Base-by-base conservation (phyloP, 345 rosid species). In the Ricinus communis region DNA sequence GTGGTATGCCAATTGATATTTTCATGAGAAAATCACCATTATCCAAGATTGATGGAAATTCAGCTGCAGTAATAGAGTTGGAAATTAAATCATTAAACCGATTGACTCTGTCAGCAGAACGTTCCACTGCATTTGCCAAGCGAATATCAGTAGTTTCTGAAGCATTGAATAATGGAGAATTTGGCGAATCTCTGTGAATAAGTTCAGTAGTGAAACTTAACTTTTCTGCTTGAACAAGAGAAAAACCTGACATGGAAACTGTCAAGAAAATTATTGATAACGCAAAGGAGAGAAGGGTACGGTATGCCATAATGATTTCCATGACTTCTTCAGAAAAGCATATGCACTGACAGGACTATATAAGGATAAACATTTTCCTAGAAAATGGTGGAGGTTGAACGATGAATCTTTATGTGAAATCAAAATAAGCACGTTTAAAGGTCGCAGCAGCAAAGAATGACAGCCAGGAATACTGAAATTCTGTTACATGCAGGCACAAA, bases 1-100 rank as follows among this genome's bases (percentile, higher is more conserved):
- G 75, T 1, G 77, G 85, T 1, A 72, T 61, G 15, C 85, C 85
- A 6, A 81, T 53, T 0, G 82, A 58, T 31, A 81, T 25, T 54
- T 60, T 72, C 67, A 78, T 55, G 3, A 78, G 70, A 71, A 63
- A 74, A 19, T 53, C 65, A 15, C 71, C 70, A 0, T 1, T 16
- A 40, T 25, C 38, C 0, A 31, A 3, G 10, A 19, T 14, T 6
- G 47, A 16, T 27, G 14, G 21, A 24, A 54, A 47, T 49, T 65
- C 36, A 5, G 69, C 38, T 14, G 53, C 43, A 38, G 43, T 50
- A 6, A 10, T 13, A 0, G 69, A 18, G 8, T 53, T 38, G 43
- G 43, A 38, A 38, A 38, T 4, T 38, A 38, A 38, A 38, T 9
- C 22, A 19, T n/a, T 33, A 14, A 30, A 46, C 19, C n/a, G 66